Conservation (phyloP, 306 rosid genomes). For the Vigna angularis region DNA sequence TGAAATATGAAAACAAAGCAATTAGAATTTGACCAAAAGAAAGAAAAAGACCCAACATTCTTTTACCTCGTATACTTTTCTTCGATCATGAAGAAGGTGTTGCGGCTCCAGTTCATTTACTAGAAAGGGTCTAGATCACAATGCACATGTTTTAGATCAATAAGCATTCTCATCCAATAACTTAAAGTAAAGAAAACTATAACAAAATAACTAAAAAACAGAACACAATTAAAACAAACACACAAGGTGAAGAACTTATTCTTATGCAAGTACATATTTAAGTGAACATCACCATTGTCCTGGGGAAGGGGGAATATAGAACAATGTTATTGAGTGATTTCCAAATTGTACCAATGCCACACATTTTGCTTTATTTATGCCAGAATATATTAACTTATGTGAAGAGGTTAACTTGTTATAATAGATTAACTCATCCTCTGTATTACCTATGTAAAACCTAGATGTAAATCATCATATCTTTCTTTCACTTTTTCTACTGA, state of each 20-base stretch:
- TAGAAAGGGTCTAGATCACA: slow-evolving; percentile 81
- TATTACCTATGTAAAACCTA: too few relatives aligned
- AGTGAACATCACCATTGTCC: slow-evolving; percentile 14
- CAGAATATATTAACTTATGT: too few relatives aligned
- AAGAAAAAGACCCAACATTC: slow-evolving; percentile 13
- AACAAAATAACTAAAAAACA: not conserved
- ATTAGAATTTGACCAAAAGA: slow-evolving; percentile 17
- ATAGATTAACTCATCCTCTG: too few relatives aligned
- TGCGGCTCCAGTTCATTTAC: slow-evolving; percentile 94
- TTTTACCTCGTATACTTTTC: slow-evolving; percentile 91
- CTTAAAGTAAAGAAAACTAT: slow-evolving; percentile 32
- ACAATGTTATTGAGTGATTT: too few relatives aligned
- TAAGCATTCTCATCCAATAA: slow-evolving; percentile 39
- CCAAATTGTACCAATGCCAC: too few relatives aligned
- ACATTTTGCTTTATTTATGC: too few relatives aligned
- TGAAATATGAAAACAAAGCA: slow-evolving; percentile 22
- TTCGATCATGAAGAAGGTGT: slow-evolving; percentile 95
- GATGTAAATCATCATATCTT: too few relatives aligned
- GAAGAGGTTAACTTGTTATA: too few relatives aligned
- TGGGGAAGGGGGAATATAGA: not conserved
- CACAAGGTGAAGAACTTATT: slow-evolving; percentile 8
- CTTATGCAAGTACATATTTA: slow-evolving; percentile 12
- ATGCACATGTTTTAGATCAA: slow-evolving; percentile 40
- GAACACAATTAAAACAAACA: not conserved
- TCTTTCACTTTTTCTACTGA: too few relatives aligned